Evolutionary conservation across 805 yeast species (phyloP).

Genomic region (Candida maris): DNA sequence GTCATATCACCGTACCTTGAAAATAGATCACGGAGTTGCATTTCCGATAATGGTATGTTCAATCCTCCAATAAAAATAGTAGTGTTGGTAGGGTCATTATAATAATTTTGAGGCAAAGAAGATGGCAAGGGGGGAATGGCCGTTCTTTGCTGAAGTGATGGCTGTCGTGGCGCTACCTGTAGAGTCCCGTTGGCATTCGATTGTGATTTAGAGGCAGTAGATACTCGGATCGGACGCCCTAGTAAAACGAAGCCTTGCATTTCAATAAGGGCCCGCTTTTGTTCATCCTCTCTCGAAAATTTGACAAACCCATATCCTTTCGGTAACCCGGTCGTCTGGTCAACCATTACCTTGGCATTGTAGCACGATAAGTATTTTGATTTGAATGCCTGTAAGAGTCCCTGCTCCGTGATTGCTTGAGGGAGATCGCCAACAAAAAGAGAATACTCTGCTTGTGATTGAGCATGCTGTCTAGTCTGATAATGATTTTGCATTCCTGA

Average conservation of each 20-base stretch:
- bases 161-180: constrained; percentile 7
- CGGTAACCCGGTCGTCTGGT: constrained; percentile 62
- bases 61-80: constrained; percentile 67
- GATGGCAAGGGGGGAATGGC: constrained; percentile 28
- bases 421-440: constrained; percentile 85
- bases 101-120: constrained; percentile 52
- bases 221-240: constrained; percentile 74
- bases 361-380: constrained; percentile 67
- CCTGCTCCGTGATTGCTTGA: constrained; percentile 65
- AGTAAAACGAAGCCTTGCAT: constrained; percentile 78
- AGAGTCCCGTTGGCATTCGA: constrained; percentile 1
- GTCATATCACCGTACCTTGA: constrained; percentile 70
- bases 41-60: constrained; percentile 53
- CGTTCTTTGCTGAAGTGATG: constrained; percentile 10
- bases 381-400: constrained; percentile 62
- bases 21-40: constrained; percentile 58
- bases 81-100: constrained; percentile 57
- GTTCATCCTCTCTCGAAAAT: constrained; percentile 60
- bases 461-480: constrained; percentile 8
- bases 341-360: constrained; percentile 76
- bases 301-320: constrained; percentile 92
- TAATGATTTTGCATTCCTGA: constrained; percentile 9
- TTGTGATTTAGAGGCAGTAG: constrained; percentile 51
- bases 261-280: constrained; percentile 67
- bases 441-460: constrained; percentile 46